Evolutionary conservation across 257 asterid species (phyloP).

Genomic region (Rhazya stricta): DNA sequence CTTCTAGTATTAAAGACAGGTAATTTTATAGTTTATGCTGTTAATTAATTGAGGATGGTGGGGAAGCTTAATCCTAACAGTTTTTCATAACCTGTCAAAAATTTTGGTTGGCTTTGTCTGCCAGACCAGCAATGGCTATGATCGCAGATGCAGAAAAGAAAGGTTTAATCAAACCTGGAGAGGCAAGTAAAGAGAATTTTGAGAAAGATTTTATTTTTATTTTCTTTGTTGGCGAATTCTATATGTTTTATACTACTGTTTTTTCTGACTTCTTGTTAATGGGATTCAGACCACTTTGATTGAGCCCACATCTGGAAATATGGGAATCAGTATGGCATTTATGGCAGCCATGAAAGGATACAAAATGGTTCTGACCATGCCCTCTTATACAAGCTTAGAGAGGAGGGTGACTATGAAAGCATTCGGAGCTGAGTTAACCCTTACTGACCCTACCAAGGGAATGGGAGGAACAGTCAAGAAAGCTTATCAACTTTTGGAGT

Average conservation of each 20-base stretch:
- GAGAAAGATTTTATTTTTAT: background rate
- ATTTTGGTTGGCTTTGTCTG: background rate
- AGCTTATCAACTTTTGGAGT: constrained; percentile 71
- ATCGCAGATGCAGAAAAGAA: constrained; percentile 78
- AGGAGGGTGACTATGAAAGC: constrained; percentile 93
- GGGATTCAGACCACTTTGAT: constrained; percentile 67
- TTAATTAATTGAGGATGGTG: background rate
- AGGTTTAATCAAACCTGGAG: constrained; percentile 82
- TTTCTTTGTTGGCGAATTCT: background rate
- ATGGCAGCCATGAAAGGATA: constrained; percentile 96
- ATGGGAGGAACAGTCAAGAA: constrained; percentile 97
- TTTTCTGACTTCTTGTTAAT: background rate
- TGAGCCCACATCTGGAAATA: constrained; percentile 96
- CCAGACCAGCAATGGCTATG: constrained; percentile 90
- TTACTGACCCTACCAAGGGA: constrained; percentile 88
- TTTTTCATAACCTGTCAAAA: background rate
- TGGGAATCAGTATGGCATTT: constrained; percentile 98
- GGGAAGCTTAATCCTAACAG: too few relatives aligned
- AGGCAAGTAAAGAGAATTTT: constrained; percentile 34
- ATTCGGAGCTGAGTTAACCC: constrained; percentile 84
- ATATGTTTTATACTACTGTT: background rate
- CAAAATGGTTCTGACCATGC: constrained; percentile 98
- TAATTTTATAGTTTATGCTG: constrained; percentile 3
- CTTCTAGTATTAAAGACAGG: constrained; percentile 99
- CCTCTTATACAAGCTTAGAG: constrained; percentile 93